Base-by-base conservation (phyloP, 2,329 filamentous ascomycete species). In the Colletotrichum liriopes region DNA sequence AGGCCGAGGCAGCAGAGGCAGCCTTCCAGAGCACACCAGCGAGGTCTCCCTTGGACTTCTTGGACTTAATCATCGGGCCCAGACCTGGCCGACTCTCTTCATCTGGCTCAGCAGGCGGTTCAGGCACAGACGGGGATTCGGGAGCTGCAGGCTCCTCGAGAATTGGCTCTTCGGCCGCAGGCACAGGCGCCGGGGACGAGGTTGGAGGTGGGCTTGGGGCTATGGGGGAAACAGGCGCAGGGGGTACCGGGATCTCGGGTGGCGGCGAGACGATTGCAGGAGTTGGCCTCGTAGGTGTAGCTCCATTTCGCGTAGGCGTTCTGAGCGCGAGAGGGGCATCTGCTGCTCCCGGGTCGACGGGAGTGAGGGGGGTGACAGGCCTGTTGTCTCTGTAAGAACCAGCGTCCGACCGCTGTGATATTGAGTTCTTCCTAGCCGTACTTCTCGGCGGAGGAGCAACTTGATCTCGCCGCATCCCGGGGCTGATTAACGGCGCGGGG, bases 11-110 rank as follows among this genome's bases (percentile, higher is more conserved):
- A 32, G 93, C 90, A 67, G 88, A 90, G 0, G 94, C 94, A 32
- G 94, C 94, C 81, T 94, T 97, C 83, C 93, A 93, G 73, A 98
- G 90, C 7, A 90, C 88, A 45, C 90, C 92, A 26, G 93, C 93
- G 77, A 96, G 87, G 68, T 96, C 92, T n/a, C 86, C 88, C 74
- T 89, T 91, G 1, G 91, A 92, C 73, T 89, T 90, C 79, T 94
- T 94, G 74, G 92, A 90, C 82, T 94, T 96, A 77, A 98, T 93
- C 95, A 98, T 98, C 2, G 95, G 94, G 0, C 94, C 94, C 8
- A 97, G 87, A 1, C 94, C 95, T 23, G 94, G 94, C n/a, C 94
- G 84, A 8, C 73, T 78, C 2, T 87, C 86, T 64, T 86, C 84
- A 2, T 75, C 65, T 45, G 77, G 73, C 7, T 80, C 79, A 7